Conservation (phyloP, 2,329 filamentous ascomycete genomes). For the Fusarium praegraminearum region DNA sequence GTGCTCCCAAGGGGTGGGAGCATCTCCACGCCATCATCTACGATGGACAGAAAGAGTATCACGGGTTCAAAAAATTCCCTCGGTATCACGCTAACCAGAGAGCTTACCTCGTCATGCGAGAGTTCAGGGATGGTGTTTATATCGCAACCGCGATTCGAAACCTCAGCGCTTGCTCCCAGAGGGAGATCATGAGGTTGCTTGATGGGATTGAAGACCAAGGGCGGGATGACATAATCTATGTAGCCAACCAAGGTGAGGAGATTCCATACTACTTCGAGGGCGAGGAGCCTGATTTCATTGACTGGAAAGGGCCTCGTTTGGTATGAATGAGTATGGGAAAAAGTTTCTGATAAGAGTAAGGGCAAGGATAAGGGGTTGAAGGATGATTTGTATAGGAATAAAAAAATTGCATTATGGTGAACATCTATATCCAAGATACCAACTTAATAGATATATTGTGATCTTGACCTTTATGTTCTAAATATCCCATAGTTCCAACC, state of each 20-base stretch:
- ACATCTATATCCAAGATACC: neutral
- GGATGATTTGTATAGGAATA: neutral
- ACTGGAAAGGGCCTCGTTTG: neutral
- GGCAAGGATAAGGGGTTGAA: neutral
- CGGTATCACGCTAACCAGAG: slow-evolving; percentile 16
- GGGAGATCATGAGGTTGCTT: slow-evolving; percentile 32
- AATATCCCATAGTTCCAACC: neutral
- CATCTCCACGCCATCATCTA: slow-evolving; percentile 25
- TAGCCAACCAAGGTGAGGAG: slow-evolving; percentile 26
- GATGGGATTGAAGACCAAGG: slow-evolving; percentile 24
- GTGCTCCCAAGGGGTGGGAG: slow-evolving; percentile 22
- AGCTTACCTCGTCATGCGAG: slow-evolving; percentile 21
- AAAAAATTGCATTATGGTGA: neutral
- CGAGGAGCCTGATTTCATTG: neutral
- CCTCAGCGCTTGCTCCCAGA: slow-evolving; percentile 25
- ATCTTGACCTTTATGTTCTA: neutral
- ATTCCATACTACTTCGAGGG: slow-evolving; percentile 27
- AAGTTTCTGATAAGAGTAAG: neutral
- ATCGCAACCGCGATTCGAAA: slow-evolving; percentile 1
- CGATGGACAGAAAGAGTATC: neutral
- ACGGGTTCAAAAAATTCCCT: neutral
- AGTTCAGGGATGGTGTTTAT: neutral
- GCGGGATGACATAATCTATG: slow-evolving; percentile 47
- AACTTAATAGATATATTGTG: neutral
- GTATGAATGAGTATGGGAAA: neutral